Evolutionary conservation across 257 asterid genomes (phyloP), one percentile per base, ranked within the genome.

Genomic region (Solanum lycopersicoides): DNA sequence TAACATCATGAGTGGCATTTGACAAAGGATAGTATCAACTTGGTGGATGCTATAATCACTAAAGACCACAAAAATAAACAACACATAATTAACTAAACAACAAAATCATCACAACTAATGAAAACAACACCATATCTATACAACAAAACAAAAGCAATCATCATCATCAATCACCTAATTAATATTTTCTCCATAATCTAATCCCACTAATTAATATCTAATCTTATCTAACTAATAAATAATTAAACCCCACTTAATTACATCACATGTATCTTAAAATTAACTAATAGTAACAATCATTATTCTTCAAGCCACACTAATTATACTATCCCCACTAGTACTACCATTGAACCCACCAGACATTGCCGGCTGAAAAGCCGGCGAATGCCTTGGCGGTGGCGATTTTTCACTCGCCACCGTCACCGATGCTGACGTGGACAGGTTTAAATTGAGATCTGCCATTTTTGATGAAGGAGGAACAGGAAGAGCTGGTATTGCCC

Each of bases 241-340:
- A 56, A 56, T 18, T 18, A 56, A 56, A 83, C 86, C 82, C 87
- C 44, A 37, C 28, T 65, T 65, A 39, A 16, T 47, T 75, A 92
- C 93, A 92, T 83, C 90, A 87, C 90, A 94, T 39, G 91, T 50
- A 89, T 83, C 93, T 90, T 89, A 88, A 91, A 91, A 53, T 72
- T 59, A 89, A 86, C 68, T 59, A 89, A 86, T 45, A 88, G 60
- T 73, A 72, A 59, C 60, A 74, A 44, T 75, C 91, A 87, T 21
- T 34, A n/a, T 85, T 95, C 94, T 85, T 96, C 93, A 96, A 89
- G 99, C 98, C 73, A 96, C 99, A 88, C 98, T 95, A 25, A 96
- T 95, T 88, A 95, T 95, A 92, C 93, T 92, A 89, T 97, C 98
- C 89, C 98, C 98, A 91, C 98, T 95, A 88, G 93, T 91, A 47